phyloP scores from a whole-genome alignment of 192 early-diverging fungal genomes.

The Nowakowskiella sp. region DNA sequence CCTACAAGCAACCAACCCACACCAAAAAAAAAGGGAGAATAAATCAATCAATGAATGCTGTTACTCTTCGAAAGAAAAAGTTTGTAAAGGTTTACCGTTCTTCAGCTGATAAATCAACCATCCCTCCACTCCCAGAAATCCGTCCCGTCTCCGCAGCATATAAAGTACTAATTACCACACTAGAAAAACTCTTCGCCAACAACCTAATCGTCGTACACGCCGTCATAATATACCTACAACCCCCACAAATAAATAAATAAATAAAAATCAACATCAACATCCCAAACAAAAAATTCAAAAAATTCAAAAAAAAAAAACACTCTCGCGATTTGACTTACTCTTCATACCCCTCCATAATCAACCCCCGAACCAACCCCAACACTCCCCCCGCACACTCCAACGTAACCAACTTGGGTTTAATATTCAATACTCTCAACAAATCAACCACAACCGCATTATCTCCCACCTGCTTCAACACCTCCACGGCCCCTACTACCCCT shows the following conservation, averaged over 20 bases:
- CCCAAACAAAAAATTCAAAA: conserved; percentile 1
- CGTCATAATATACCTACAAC: conserved; percentile 32
- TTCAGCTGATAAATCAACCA: not conserved
- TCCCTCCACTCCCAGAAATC: not conserved
- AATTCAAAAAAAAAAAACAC: not conserved
- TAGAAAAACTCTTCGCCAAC: conserved; percentile 27
- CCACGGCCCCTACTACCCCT: conserved; percentile 18
- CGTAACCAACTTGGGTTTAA: conserved; percentile 36
- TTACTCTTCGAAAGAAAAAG: too few relatives aligned
- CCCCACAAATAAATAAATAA: not conserved
- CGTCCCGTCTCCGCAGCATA: not conserved
- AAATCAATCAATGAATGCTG: too few relatives aligned
- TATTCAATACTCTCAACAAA: conserved; percentile 32
- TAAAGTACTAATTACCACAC: conserved; percentile 23
- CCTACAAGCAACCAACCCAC: conserved; percentile 4
- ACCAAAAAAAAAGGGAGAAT: not conserved
- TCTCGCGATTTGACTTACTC: conserved; percentile 30
- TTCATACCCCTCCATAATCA: conserved; percentile 47
- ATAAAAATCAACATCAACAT: not conserved
- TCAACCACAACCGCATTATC: conserved; percentile 35
- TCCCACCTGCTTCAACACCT: conserved; percentile 15
- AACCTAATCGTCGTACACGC: conserved; percentile 38
- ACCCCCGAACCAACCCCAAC: conserved; percentile 34
- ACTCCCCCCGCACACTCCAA: conserved; percentile 32
- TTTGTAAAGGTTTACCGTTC: not conserved